Conservation (phyloP, 805 yeast genomes). For the Candida broadrunensis region DNA sequence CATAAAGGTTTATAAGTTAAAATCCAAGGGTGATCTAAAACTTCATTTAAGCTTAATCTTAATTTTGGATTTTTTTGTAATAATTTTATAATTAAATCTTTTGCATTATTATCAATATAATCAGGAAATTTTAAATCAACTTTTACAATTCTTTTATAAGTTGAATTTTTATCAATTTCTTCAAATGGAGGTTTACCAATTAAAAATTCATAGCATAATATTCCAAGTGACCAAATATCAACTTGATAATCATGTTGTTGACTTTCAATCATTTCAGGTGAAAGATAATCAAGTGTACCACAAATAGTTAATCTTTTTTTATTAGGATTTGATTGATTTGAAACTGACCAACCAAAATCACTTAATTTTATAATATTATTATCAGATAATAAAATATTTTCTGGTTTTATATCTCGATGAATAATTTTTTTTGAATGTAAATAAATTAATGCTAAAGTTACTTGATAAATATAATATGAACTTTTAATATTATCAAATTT, state of each 20-base stretch:
- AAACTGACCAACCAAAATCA: constrained; percentile 95
- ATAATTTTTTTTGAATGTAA: constrained; percentile 78
- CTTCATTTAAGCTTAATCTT: constrained; percentile 59
- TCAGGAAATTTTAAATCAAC: constrained; percentile 76
- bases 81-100: constrained; percentile 63
- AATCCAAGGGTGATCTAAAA: constrained; percentile 84
- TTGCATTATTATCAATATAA: constrained; percentile 69
- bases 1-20: constrained; percentile 59
- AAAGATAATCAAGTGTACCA: constrained; percentile 90
- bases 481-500: constrained; percentile 74
- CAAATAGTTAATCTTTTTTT: constrained; percentile 75
- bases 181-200: constrained; percentile 94
- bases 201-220: constrained; percentile 77
- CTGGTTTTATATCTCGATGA: constrained; percentile 94
- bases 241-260: constrained; percentile 74
- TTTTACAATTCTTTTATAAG: constrained; percentile 74
- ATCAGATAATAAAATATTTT: constrained; percentile 76
- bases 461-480: constrained; percentile 76
- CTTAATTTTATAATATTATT: constrained; percentile 79
- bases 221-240: constrained; percentile 93
- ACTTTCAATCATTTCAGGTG: constrained; percentile 92
- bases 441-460: constrained; percentile 74
- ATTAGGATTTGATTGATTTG: constrained; percentile 23
- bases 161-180: constrained; percentile 70
- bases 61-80: constrained; percentile 67